Evolutionary conservation across 1,284 basidiomycete species (phyloP).

Genomic region (Phylloporus sp.): DNA sequence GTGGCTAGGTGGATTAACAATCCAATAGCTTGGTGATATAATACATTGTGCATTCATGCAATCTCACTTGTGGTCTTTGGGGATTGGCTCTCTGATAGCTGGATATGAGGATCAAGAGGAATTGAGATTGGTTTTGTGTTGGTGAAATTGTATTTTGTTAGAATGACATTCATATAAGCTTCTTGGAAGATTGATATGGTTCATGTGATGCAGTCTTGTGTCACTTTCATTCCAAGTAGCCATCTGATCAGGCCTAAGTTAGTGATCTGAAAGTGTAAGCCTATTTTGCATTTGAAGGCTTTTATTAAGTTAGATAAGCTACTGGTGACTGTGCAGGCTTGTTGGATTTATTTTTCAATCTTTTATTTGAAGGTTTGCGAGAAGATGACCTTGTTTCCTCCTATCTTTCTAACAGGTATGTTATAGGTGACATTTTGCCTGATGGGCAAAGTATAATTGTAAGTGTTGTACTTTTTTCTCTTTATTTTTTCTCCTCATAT

Average conservation of each 20-base stretch:
- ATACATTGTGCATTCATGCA: background rate
- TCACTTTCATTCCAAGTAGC: no score
- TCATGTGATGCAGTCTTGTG: no score
- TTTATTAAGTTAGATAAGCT: no score
- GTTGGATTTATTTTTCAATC: slow-evolving; percentile 68
- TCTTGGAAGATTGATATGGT: no score
- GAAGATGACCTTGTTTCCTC: slow-evolving; percentile 17
- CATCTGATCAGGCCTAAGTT: no score
- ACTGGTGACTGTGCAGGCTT: no score
- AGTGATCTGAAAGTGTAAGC: no score
- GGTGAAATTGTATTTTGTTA: no score
- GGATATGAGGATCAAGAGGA: no score
- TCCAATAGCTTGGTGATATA: background rate
- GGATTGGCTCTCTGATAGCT: background rate
- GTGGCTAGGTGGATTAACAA: background rate
- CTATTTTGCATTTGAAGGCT: no score
- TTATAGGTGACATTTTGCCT: slow-evolving; percentile 57
- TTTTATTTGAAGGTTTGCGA: slow-evolving; percentile 49
- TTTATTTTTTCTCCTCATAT: background rate
- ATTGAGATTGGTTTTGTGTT: no score
- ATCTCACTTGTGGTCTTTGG: background rate
- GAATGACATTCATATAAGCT: no score
- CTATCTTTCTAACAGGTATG: slow-evolving; percentile 40
- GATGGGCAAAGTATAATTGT: slow-evolving; percentile 79
- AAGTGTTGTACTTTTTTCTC: background rate